Conservation (phyloP, 306 rosid species). For the Canavalia ensiformis region DNA sequence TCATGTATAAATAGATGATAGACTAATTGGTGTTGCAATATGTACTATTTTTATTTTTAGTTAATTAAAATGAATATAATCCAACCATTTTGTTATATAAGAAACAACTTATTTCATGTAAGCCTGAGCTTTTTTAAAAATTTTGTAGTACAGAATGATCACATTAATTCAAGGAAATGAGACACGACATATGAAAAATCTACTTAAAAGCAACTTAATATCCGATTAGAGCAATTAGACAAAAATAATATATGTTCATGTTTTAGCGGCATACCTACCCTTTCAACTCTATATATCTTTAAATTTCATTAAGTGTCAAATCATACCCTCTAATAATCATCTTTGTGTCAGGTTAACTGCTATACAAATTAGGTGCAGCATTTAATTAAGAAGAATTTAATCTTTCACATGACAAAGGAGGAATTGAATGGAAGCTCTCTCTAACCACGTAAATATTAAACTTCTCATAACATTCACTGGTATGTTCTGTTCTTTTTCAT, state of each 20-base stretch:
- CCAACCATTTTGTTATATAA: not conserved
- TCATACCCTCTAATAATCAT: no score
- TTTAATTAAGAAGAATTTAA: no score
- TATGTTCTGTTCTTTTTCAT: no score
- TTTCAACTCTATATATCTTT: no score
- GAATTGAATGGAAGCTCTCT: no score
- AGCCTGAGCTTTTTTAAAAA: not conserved
- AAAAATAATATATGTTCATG: slow-evolving; percentile 34
- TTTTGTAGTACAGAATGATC: not conserved
- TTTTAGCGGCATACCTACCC: not conserved
- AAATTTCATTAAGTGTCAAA: no score
- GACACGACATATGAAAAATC: slow-evolving; percentile 41
- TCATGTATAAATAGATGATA: not conserved
- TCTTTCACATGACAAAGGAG: no score
- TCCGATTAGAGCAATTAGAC: slow-evolving; percentile 4
- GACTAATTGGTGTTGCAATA: not conserved
- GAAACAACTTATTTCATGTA: not conserved
- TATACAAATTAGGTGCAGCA: no score
- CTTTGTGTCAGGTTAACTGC: no score
- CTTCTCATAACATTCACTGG: no score
- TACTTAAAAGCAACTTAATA: slow-evolving; percentile 37
- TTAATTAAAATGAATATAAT: not conserved
- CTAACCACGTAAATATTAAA: no score
- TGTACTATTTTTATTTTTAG: not conserved
- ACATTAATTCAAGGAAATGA: slow-evolving; percentile 20